Evolutionary conservation across 352 stramenopile species (phyloP).

Genomic region (Phytophthora brassicae): DNA sequence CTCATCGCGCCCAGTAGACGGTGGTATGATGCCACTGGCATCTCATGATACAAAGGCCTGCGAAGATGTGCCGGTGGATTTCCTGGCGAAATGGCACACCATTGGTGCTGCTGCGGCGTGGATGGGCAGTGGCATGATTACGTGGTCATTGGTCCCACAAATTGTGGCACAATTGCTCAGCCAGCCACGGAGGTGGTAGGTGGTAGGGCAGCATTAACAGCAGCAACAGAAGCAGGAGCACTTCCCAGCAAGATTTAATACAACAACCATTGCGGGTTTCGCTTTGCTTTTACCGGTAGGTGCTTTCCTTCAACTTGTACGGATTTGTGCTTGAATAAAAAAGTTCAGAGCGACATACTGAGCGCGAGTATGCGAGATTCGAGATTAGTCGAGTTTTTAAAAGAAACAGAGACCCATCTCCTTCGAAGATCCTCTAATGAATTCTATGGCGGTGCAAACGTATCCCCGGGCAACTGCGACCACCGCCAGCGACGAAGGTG

Average conservation of each 20-base stretch:
- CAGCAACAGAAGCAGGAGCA: too few relatives aligned
- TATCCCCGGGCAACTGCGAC: not conserved
- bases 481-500: not conserved
- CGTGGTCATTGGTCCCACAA: slow-evolving; percentile 1
- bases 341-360: slow-evolving; percentile 12
- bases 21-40: not conserved
- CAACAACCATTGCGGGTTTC: too few relatives aligned
- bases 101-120: not conserved
- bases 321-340: not conserved
- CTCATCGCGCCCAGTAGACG: too few relatives aligned
- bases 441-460: slow-evolving; percentile 3
- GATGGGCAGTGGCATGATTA: slow-evolving; percentile 29
- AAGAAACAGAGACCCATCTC: slow-evolving; percentile 6
- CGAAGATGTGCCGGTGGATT: not conserved
- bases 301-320: not conserved
- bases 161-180: not conserved
- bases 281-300: too few relatives aligned
- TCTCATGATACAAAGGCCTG: not conserved
- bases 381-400: slow-evolving; percentile 14
- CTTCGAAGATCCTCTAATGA: too few relatives aligned
- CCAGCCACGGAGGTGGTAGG: not conserved
- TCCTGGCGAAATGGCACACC: slow-evolving; percentile 6
- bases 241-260: too few relatives aligned
- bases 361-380: slow-evolving; percentile 12
- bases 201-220: too few relatives aligned